These are phyloP conservation scores for Chaetomium sp. DNA, from an alignment of 2,329 filamentous ascomycete species.

Conservation along the genomic window DNA sequence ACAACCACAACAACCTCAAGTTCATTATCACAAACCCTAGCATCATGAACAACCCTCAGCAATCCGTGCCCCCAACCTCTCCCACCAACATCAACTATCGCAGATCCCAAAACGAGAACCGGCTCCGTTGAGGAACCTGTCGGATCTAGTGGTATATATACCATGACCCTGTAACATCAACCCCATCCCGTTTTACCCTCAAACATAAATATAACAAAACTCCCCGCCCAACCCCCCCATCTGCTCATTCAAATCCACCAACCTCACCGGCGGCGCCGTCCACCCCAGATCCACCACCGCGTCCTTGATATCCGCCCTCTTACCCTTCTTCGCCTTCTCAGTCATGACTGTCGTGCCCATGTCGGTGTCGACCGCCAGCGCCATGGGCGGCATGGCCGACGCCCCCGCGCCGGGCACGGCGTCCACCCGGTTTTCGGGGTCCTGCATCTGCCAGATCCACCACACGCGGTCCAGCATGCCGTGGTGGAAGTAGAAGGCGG, in stretches of 20 bases:
- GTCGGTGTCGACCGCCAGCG: conserved; percentile 11
- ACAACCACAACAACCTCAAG: no score
- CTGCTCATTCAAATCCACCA: conserved; percentile 37
- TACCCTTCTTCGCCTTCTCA: background rate
- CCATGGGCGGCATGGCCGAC: conserved; percentile 29
- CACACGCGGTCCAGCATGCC: conserved; percentile 44
- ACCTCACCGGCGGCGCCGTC: conserved; percentile 32
- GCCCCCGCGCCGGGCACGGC: conserved; percentile 34
- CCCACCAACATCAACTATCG: no score
- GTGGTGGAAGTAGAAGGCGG: conserved; percentile 47
- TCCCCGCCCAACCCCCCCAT: conserved; percentile 35
- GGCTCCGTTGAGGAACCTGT: no score
- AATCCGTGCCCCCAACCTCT: no score
- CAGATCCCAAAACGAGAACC: no score
- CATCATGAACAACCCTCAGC: background rate
- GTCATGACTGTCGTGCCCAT: conserved; percentile 5
- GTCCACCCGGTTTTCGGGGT: conserved; percentile 41
- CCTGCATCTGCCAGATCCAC: conserved; percentile 49
- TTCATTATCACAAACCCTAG: no score
- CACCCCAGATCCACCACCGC: conserved; percentile 36
- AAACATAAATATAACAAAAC: conserved; percentile 40
- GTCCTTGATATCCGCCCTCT: background rate
- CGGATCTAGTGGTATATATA: no score
- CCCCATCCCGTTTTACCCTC: background rate
- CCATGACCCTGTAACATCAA: no score